These are phyloP conservation scores for Trichoderma erinaceum DNA, from an alignment of 495 filamentous ascomycete genomes.

Conservation along the genomic window DNA sequence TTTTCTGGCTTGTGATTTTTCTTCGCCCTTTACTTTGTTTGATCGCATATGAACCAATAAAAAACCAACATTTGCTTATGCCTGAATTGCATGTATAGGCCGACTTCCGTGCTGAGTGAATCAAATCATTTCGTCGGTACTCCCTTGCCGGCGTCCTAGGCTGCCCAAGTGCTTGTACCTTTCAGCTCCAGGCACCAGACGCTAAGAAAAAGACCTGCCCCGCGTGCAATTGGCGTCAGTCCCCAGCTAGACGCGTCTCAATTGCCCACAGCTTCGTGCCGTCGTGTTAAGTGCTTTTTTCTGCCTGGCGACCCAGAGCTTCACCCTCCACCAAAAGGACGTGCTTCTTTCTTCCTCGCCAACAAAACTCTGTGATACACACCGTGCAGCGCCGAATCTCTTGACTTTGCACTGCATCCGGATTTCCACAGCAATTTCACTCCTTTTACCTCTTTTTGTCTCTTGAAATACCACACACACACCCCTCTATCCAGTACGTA, in stretches of 20 bases:
- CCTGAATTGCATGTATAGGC: no score
- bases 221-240: slow-evolving; percentile 10
- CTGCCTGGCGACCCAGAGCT: slow-evolving; percentile 1
- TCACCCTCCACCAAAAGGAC: slow-evolving; percentile 1
- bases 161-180: not conserved
- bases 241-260: slow-evolving; percentile 13
- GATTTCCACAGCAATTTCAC: not conserved
- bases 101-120: no score
- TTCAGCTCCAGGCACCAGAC: not conserved
- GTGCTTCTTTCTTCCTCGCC: slow-evolving; percentile 7
- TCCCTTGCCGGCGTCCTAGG: not conserved
- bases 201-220: slow-evolving; percentile 4
- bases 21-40: no score
- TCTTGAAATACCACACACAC: not conserved
- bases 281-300: slow-evolving; percentile 16
- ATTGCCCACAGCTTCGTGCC: slow-evolving; percentile 7
- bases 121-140: no score
- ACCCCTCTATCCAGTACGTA: not conserved
- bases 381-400: not conserved
- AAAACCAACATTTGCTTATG: no score
- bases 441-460: not conserved
- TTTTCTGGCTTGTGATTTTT: not conserved
- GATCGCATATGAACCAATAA: no score
- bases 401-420: not conserved
- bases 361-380: not conserved